Base-by-base conservation (phyloP, 1,139 yeast genomes). In the Nadsonia starkeyi-henricii region DNA sequence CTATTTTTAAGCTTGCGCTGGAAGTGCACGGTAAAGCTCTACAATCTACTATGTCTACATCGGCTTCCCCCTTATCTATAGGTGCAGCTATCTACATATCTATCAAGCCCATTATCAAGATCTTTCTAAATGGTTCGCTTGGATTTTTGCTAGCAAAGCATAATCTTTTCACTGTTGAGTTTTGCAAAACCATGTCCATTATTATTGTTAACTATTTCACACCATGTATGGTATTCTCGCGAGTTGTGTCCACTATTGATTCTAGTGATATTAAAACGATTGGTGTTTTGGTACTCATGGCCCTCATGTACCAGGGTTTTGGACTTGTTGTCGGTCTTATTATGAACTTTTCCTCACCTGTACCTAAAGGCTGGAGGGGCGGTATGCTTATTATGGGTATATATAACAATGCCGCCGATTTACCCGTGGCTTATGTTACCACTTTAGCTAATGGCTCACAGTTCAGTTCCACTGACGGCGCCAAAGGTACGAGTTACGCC, bases 371-470 rank as follows among this genome's bases (percentile, higher is more conserved):
- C 47, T 88, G 95, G 94, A 66, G 75, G 45, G 95, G 95, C 48
- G 95, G 95, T 0, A 66, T 77, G 36, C 62, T 77, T 43, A 75
- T 83, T 15, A 88, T 85, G 17, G 91, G 94, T 0, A 69, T 84
- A 43, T 78, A 85, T 51, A 64, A 62, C 49, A 68, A 68, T 49
- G 54, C 83, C 46, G 78, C 91, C 8, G 96, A 88, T 65, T 70
- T 88, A 52, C 96, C 96, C 0, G 84, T 88, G 58, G 96, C 96
- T 0, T 86, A 86, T 57, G 71, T 88, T 42, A 94, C 85, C 58
- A 82, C 94, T 1, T 68, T 88, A 62, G 79, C 84, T 37, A 70
- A 75, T 17, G 80, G 88, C 0, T 70, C 77, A 0, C 70, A 76
- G 1, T 81, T 89, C 57, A 65, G 77, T 0, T 52, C 67, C 1